Percentiles rank a stretch among this genome's conserved stretches.
Conservation (phyloP, 2,329 filamentous ascomycete genomes). For the Colletotrichum sp. region DNA sequence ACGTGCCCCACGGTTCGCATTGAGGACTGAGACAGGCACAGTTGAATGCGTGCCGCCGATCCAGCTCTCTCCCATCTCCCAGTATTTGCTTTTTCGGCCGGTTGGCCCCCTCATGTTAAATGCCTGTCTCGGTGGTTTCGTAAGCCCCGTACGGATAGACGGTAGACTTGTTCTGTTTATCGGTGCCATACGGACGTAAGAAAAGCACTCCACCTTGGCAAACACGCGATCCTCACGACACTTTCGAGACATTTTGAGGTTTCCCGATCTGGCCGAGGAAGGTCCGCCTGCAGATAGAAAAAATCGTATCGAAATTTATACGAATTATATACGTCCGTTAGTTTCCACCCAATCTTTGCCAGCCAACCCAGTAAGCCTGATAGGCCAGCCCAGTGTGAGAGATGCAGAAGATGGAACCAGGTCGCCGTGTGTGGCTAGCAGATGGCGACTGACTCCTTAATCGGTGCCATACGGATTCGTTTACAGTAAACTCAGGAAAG, state of each 20-base stretch:
- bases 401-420: neutral
- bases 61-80: neutral
- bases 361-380: neutral
- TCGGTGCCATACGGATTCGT: neutral
- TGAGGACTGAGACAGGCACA: neutral
- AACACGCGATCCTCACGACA: neutral
- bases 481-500: neutral
- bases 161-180: neutral
- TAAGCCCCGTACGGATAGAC: neutral
- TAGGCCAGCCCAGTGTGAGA: neutral
- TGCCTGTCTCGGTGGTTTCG: conserved; percentile 6
- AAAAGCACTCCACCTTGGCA: neutral
- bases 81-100: neutral
- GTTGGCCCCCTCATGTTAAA: neutral
- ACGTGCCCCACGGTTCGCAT: neutral
- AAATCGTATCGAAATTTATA: neutral
- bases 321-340: neutral
- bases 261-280: neutral
- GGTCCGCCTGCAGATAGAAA: neutral
- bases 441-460: neutral
- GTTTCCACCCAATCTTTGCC: neutral
- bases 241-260: neutral
- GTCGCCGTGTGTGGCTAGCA: neutral
- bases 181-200: neutral
- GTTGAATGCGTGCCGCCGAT: neutral